Base-by-base conservation (phyloP, 805 yeast species). In the Sugiyamaella lignohabitans region DNA sequence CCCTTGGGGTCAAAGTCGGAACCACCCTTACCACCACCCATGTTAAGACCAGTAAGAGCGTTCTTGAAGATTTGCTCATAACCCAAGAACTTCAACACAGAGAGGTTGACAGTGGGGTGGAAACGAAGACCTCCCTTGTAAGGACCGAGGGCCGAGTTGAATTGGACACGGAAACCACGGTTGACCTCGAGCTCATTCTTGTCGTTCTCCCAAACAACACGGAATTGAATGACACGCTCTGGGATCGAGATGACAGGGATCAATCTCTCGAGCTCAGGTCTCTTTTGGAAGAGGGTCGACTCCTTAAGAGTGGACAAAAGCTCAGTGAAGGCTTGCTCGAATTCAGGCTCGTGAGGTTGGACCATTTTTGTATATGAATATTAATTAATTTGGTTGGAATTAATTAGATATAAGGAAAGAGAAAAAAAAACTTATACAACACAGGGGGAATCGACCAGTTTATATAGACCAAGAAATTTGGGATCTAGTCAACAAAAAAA, bases 1-100 rank as follows among this genome's bases (percentile, higher is more conserved):
- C 91, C 95, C 80, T 91, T 91, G 63, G 97, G 96, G 74, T 89
- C 88, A 73, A 91, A 93, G 73, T 91, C 96, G 52, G 95, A 77
- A 70, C 98, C 98, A 79, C 98, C 98, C 71, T 91, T 91, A 73
- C 96, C 98, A 76, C 98, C 98, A 69, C 98, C 98, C 84, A 91
- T 89, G 79, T 82, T 79, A 61, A 89, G 79, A 63, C 98, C 98
- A 61, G 98, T 91, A 64, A 91, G 77, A 44, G 98, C 98, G 67
- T 91, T 91, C 80, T 91, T 91, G 80, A 91, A 93, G 70, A 88
- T 88, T 75, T 91, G 98, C 76, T 91, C 98, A 70, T 87, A 91
- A 63, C 98, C 98, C 65, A 91, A 78, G 73, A 91, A 91, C 76
- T 91, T 91, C 67, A 91, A 79, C 69, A 91, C 87, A 48, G 96